Evolutionary conservation across 2,329 filamentous ascomycete genomes (phyloP).

Genomic region (Myriosclerotinia duriaeana): DNA sequence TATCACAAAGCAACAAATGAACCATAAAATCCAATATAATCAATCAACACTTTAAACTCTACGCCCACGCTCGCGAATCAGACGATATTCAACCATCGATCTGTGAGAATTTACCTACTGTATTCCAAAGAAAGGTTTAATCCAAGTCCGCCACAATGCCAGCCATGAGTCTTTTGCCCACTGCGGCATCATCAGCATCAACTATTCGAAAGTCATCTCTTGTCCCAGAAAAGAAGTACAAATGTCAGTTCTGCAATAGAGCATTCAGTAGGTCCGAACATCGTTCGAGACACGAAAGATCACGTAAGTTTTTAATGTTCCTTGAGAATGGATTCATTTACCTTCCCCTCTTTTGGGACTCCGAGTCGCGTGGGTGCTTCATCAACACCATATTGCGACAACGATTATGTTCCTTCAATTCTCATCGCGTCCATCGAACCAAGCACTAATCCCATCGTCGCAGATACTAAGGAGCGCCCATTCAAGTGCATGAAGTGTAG

Average conservation of each 20-base stretch:
- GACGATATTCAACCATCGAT: conserved; percentile 43
- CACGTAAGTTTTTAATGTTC: conserved; percentile 69
- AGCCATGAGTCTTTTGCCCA: conserved; percentile 54
- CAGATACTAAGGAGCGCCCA: conserved; percentile 97
- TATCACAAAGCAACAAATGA: conserved; percentile 53
- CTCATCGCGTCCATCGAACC: conserved; percentile 1
- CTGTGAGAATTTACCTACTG: conserved; percentile 32
- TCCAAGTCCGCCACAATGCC: conserved; percentile 55
- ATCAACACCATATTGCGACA: conserved; percentile 10
- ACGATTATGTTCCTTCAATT: neutral
- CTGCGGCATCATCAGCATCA: conserved; percentile 61
- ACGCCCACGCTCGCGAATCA: conserved; percentile 48
- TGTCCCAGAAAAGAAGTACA: conserved; percentile 96
- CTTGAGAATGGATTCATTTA: neutral
- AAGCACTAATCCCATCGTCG: conserved; percentile 28
- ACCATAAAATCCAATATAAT: conserved; percentile 49
- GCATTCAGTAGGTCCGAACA: conserved; percentile 98
- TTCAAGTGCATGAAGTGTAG: conserved; percentile 99
- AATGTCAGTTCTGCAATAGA: conserved; percentile 97
- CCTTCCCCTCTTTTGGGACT: conserved; percentile 26
- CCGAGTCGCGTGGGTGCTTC: conserved; percentile 25
- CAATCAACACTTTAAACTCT: conserved; percentile 67
- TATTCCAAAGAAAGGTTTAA: neutral
- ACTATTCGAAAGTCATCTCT: conserved; percentile 72
- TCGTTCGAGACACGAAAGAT: conserved; percentile 92